Evolutionary conservation across 2,329 filamentous ascomycete species (phyloP).

Genomic region (Penicillium paneum): DNA sequence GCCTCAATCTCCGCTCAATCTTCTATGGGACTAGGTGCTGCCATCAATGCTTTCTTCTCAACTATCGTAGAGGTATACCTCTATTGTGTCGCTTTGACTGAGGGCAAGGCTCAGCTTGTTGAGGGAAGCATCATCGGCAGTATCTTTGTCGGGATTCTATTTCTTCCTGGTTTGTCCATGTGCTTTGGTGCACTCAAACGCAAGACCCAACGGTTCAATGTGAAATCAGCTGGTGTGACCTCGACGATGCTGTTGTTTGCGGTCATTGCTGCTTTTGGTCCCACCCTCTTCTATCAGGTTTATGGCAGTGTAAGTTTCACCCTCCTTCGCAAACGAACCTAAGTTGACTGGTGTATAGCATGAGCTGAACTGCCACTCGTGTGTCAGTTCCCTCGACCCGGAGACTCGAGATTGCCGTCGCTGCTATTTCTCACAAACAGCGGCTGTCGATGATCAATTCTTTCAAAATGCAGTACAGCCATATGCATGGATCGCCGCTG

Average conservation of each 20-base stretch:
- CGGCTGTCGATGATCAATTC: constrained; percentile 80
- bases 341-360: constrained; percentile 57
- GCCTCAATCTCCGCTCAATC: constrained; percentile 98
- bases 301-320: constrained; percentile 71
- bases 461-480: constrained; percentile 87
- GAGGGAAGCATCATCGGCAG: constrained; percentile 97
- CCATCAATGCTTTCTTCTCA: constrained; percentile 97
- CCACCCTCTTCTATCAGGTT: constrained; percentile 96
- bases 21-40: constrained; percentile 95
- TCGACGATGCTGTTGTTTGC: constrained; percentile 98
- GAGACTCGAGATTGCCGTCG: constrained; percentile 70
- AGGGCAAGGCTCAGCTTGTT: constrained; percentile 89
- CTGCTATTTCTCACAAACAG: constrained; percentile 89
- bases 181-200: constrained; percentile 97
- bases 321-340: not conserved
- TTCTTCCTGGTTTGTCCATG: constrained; percentile 94
- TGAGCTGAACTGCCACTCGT: constrained; percentile 77
- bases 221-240: constrained; percentile 90
- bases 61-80: constrained; percentile 97
- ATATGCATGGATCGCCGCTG: constrained; percentile 85
- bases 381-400: constrained; percentile 52
- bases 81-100: constrained; percentile 87
- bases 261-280: constrained; percentile 90
- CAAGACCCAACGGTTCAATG: constrained; percentile 98
- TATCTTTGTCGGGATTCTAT: constrained; percentile 93